These are phyloP conservation scores for Leishmania amazonensis DNA, from an alignment of 208 protist genomes.

Conservation along the genomic window DNA sequence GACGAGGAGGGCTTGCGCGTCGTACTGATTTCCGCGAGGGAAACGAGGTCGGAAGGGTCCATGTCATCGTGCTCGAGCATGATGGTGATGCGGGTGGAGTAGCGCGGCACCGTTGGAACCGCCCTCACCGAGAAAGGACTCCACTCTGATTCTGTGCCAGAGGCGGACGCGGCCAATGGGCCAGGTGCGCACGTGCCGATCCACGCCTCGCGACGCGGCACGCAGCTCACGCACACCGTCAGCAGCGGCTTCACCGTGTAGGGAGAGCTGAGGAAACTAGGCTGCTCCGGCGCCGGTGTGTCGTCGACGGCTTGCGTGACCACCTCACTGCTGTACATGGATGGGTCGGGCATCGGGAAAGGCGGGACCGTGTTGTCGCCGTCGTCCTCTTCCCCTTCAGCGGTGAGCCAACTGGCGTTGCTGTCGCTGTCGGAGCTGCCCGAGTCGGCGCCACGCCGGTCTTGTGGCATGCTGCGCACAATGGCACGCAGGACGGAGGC, in stretches of 20 bases:
- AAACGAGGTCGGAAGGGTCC: constrained; percentile 62
- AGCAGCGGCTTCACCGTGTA: constrained; percentile 73
- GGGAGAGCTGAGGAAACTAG: constrained; percentile 35
- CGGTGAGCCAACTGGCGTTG: constrained; percentile 1
- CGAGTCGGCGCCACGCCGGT: neutral
- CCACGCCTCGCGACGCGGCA: constrained; percentile 65
- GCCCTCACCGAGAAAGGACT: constrained; percentile 28
- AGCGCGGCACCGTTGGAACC: constrained; percentile 72
- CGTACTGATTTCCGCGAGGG: constrained; percentile 62
- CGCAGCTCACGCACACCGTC: constrained; percentile 74
- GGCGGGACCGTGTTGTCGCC: constrained; percentile 5
- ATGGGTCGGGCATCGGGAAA: constrained; percentile 4
- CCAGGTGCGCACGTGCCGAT: constrained; percentile 49
- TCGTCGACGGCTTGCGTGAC: constrained; percentile 2
- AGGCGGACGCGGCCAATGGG: constrained; percentile 4
- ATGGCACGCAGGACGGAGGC: constrained; percentile 57
- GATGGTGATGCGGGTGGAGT: constrained; percentile 74
- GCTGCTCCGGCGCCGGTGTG: constrained; percentile 6
- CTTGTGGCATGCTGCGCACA: constrained; percentile 33
- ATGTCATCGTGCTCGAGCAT: constrained; percentile 82
- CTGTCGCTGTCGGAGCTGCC: constrained; percentile 2
- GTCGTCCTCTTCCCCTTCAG: constrained; percentile 27
- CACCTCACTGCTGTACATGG: constrained; percentile 11
- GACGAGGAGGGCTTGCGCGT: constrained; percentile 16
- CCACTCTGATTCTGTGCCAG: neutral